These are phyloP conservation scores for Backusella psychrophila DNA, from an alignment of 192 early-diverging fungal genomes.

Conservation along the genomic window DNA sequence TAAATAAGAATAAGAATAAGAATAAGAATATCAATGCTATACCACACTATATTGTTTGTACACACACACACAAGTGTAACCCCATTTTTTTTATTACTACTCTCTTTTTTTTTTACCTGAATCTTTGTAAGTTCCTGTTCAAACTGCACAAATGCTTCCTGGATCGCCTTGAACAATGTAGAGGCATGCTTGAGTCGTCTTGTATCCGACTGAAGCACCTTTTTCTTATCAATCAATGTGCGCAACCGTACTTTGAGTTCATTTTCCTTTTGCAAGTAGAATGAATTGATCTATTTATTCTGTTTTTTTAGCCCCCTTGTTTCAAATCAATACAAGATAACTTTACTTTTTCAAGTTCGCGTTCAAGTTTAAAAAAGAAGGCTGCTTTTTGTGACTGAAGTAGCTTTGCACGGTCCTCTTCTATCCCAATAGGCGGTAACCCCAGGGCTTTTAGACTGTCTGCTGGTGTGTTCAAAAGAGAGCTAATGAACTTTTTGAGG, in stretches of 20 bases:
- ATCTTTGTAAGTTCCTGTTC: constrained; percentile 94
- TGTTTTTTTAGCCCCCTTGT: background rate
- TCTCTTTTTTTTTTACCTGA: constrained; percentile 59
- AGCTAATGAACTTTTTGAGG: constrained; percentile 96
- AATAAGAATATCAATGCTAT: no score
- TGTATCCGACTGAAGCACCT: constrained; percentile 49
- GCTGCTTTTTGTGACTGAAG: constrained; percentile 88
- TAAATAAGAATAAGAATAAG: background rate
- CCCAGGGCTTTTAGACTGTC: constrained; percentile 26
- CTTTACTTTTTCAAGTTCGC: constrained; percentile 93
- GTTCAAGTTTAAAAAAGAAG: constrained; percentile 97
- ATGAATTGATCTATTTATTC: constrained; percentile 78
- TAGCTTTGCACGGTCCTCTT: constrained; percentile 50
- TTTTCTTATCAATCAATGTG: constrained; percentile 80
- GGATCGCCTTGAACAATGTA: constrained; percentile 68
- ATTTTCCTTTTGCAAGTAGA: constrained; percentile 96
- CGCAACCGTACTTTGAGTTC: constrained; percentile 89
- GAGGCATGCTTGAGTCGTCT: constrained; percentile 44
- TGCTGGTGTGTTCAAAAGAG: constrained; percentile 42
- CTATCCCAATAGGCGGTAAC: constrained; percentile 39
- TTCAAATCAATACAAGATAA: constrained; percentile 10
- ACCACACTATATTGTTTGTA: background rate
- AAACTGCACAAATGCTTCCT: constrained; percentile 90
- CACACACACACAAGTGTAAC: background rate
- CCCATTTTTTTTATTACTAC: background rate